These are phyloP conservation scores for Bonia amplexicaulis DNA, from an alignment of 176 grass and related monocot species.

Conservation along the genomic window DNA sequence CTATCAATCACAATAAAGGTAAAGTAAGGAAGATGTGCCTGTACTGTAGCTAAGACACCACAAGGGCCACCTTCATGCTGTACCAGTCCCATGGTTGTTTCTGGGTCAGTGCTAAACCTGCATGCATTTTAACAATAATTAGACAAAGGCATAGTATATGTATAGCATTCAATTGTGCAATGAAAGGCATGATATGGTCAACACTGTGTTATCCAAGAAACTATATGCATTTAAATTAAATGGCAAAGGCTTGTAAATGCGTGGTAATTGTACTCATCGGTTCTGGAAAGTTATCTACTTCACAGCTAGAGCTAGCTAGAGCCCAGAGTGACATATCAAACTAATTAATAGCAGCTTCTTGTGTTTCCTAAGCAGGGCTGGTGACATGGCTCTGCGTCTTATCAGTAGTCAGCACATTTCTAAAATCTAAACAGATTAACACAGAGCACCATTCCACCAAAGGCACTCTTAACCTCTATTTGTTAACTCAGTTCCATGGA, in stretches of 20 bases:
- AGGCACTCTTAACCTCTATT: not conserved
- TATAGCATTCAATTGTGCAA: slow-evolving; percentile 7
- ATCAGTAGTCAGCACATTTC: not conserved
- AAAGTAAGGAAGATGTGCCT: slow-evolving; percentile 44
- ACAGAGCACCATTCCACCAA: not conserved
- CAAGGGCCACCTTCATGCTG: slow-evolving; percentile 99
- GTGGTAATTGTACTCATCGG: not conserved
- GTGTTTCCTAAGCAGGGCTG: not conserved
- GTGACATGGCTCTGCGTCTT: not conserved
- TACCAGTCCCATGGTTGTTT: slow-evolving; percentile 97
- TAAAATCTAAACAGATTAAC: not conserved
- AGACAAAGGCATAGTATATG: not conserved
- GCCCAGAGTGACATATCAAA: not conserved
- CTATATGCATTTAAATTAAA: not conserved
- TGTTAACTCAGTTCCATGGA: not conserved
- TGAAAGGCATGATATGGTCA: not conserved
- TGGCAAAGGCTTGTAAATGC: slow-evolving; percentile 21
- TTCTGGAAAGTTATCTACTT: not conserved
- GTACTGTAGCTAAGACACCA: slow-evolving; percentile 88
- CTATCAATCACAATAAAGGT: slow-evolving; percentile 4
- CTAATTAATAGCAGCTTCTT: not conserved
- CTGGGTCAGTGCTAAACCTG: slow-evolving; percentile 92
- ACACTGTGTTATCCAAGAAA: not conserved
- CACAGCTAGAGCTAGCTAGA: not conserved
- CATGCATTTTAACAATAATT: slow-evolving; percentile 26